Percentiles rank a stretch among this genome's conserved stretches.
These are phyloP conservation scores for Trichaptum fuscoviolaceum DNA, from an alignment of 768 basidiomycete species.

Conservation along the genomic window DNA sequence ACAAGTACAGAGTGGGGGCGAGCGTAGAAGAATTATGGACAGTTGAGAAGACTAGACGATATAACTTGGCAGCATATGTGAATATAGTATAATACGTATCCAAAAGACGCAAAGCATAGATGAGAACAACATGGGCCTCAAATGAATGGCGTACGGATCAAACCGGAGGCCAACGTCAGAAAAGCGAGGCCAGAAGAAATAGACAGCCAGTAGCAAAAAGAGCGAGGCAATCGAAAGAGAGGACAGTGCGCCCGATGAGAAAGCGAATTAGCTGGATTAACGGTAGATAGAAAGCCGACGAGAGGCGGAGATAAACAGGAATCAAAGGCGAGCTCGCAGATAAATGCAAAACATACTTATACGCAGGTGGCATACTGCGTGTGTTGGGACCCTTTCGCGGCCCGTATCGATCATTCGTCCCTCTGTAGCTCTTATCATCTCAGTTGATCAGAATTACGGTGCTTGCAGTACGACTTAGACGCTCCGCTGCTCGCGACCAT, in stretches of 20 bases:
- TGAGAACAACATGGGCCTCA: neutral
- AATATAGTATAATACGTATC: neutral
- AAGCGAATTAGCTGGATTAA: neutral
- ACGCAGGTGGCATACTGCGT: neutral
- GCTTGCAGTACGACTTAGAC: neutral
- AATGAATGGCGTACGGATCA: neutral
- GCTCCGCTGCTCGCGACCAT: conserved; percentile 34
- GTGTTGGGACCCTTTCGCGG: neutral
- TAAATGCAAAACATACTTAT: neutral
- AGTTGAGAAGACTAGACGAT: neutral
- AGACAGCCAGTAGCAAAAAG: neutral
- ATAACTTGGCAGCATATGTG: neutral
- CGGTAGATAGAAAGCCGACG: neutral
- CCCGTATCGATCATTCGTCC: neutral
- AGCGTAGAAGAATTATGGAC: neutral
- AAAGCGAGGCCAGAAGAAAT: neutral
- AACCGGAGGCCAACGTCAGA: neutral
- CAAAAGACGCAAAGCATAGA: neutral
- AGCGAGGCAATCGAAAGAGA: neutral
- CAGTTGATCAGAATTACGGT: neutral
- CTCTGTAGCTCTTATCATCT: neutral
- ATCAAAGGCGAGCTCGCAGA: neutral
- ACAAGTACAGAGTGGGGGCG: neutral
- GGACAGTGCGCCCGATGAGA: neutral
- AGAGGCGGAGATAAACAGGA: neutral